Base-by-base conservation (phyloP, 2,329 filamentous ascomycete species). In the Colletotrichum chlorophyti region DNA sequence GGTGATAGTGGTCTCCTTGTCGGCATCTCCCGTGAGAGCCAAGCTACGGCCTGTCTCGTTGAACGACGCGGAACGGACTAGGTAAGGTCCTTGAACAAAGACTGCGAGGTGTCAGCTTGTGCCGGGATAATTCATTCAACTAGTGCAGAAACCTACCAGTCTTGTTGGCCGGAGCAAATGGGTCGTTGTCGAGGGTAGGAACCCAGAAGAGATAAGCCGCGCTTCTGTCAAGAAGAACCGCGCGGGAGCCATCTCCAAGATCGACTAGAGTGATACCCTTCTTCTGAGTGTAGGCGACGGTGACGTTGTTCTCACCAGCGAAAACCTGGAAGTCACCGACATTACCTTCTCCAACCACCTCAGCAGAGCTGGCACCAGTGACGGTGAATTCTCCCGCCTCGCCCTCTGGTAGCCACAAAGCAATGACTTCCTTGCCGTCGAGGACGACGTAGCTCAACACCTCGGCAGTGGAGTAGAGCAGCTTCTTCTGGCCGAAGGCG, bases 161-260 rank as follows among this genome's bases (percentile, higher is more conserved):
- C 37, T 79, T 71, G 24, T 79, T 72, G 2, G 73, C 74, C 0
- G 72, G 71, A 0, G 78, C 75, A 19, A 75, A 68, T 0, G 82
- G 81, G 57, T 85, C 68, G 5, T 74, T 74, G 0, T 74, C 77
- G 7, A 83, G 71, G 1, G 78, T 71, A 3, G 84, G 81, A 0
- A 79, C 81, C 77, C 83, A 87, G 66, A 86, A 84, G 0, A 75
- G 70, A 65, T 85, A 86, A 1, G 84, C 84, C 0, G 79, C 71
- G 1, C 75, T 69, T 10, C 83, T 74, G 61, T 87, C 83, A 12
- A 86, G 71, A 2, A 87, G 68, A 14, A 85, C 74, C 9, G 84
- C 74, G 1, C 76, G 71, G 1, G 81, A 70, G 0, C 79, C 78
- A 50, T 82, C 79, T 4, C 74, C 72, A 8, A 82, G 68, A 6